Evolutionary conservation across 176 grass and related monocot species (phyloP), one percentile per base, ranked within the genome.

Genomic region (Aegilops tauschii): DNA sequence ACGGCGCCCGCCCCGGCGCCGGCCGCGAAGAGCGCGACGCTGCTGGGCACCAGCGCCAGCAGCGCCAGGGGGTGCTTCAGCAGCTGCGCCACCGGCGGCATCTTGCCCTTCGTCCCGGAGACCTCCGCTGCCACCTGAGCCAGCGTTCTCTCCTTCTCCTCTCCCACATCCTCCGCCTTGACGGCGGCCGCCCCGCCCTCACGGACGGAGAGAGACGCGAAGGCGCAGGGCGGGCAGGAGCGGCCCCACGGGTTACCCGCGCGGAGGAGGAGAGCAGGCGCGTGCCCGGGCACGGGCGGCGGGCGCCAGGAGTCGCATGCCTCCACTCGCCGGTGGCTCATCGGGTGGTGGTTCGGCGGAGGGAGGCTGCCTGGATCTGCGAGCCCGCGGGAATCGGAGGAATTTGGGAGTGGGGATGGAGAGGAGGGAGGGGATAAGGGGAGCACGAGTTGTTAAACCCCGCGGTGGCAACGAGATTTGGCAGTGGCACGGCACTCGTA

Each of bases 1-100:
- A 84, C 83, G 28, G 93, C 92, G 27, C 96, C 96, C 7, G 96
- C 88, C 5, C 92, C 73, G 1, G 97, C 97, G 21, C 92, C 97
- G 12, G 94, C 94, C 0, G 88, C 88, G 87, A 98, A 98, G 65
- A 96, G 93, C 39, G 97, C 90, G 79, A 81, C 90, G 73, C 85
- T 91, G 82, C 95, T 92, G 20, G 97, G 97, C 40, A 96, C 92
- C 12, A 96, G 37, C 12, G 97, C 94, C 8, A 98, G 88, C 45
- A 98, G 37, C 65, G 93, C 93, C 82, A 94, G 82, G 14, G 93
- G 97, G 70, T 98, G 97, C 71, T 73, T 49, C 77, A 96, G 34
- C 79, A 98, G 86, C 90, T 90, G 92, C 65, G 82, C 89, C 45
- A 40, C 65, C 25, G 93, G 85, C 59, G 93, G 90, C 37, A 91